Evolutionary conservation across 306 rosid genomes (phyloP), one percentile per base, ranked within the genome.

Genomic region (Pueraria montana): DNA sequence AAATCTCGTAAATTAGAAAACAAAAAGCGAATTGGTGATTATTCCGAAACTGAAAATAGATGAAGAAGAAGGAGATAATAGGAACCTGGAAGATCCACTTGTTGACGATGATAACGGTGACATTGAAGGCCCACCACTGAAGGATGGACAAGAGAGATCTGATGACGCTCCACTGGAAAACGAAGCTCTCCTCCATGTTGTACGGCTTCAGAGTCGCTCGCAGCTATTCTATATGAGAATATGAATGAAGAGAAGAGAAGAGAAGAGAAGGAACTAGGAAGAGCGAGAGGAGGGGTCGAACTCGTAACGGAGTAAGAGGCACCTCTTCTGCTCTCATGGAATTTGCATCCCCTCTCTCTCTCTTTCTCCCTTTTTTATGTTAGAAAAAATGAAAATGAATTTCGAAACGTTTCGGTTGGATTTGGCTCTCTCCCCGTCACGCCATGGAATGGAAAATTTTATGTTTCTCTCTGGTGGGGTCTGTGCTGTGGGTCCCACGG

Each of bases 61-160:
- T 0, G 40, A 34, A 34, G 40, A 5, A 34, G 40, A 34, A 55
- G 2, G 12, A 21, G 16, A 38, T 6, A 18, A 16, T 6, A 71
- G 12, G 70, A 68, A 95, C 98, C 98, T 93, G 98, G 76, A 95
- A 95, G 97, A 95, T 95, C 98, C 98, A 95, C 86, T 95, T 95
- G 94, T 95, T 95, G 83, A 95, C 90, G 84, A 95, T 93, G 77
- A 95, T 93, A 1, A 95, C 97, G 40, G 97, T 87, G 87, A 95
- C 98, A 73, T 95, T 95, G 91, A 95, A 95, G 46, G 82, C 78
- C 98, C 98, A 95, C 98, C 98, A 95, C 76, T 95, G 98, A 83
- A 95, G 86, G 80, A 95, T 93, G 14, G 96, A 94, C 13, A 95
- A 71, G 32, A 95, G 92, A 87, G 98, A 95, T 95, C 97, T 91